Percentiles rank a stretch among this genome's conserved stretches.
These are phyloP conservation scores for Komagataella pseudopastoris DNA, from an alignment of 805 yeast genomes.

Conservation along the genomic window DNA sequence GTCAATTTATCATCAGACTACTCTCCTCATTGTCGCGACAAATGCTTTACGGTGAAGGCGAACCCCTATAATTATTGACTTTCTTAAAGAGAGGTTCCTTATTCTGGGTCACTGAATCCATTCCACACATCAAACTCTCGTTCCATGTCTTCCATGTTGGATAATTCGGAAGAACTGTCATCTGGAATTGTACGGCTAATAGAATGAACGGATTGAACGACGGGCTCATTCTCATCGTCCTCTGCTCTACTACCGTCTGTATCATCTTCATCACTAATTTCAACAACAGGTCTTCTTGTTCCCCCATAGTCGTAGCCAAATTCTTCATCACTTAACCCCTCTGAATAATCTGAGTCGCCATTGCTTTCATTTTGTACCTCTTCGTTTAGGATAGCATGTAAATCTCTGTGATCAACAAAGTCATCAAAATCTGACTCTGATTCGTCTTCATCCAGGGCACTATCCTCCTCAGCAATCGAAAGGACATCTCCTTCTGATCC, in stretches of 20 bases:
- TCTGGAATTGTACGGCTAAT: not conserved
- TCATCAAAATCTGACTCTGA: not conserved
- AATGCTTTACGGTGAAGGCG: not conserved
- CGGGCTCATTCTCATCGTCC: not conserved
- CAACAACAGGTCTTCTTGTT: not conserved
- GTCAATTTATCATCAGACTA: not conserved
- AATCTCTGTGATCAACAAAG: not conserved
- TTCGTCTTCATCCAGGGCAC: not conserved
- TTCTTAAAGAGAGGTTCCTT: not conserved
- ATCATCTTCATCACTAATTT: not conserved
- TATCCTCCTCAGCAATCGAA: not conserved
- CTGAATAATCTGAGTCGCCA: not conserved
- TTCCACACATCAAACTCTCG: not conserved
- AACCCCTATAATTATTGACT: not conserved
- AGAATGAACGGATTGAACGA: not conserved
- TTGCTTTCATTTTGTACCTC: not conserved
- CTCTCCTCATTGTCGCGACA: not conserved
- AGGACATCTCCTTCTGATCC: constrained; percentile 7
- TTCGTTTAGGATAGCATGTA: not conserved
- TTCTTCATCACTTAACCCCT: not conserved
- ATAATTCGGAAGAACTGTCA: not conserved
- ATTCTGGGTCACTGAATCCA: not conserved
- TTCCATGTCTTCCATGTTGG: not conserved
- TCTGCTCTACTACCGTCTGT: not conserved
- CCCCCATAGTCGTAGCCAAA: not conserved